Base-by-base conservation (phyloP, 2,329 filamentous ascomycete genomes). In the Trichoderma aggressivum region DNA sequence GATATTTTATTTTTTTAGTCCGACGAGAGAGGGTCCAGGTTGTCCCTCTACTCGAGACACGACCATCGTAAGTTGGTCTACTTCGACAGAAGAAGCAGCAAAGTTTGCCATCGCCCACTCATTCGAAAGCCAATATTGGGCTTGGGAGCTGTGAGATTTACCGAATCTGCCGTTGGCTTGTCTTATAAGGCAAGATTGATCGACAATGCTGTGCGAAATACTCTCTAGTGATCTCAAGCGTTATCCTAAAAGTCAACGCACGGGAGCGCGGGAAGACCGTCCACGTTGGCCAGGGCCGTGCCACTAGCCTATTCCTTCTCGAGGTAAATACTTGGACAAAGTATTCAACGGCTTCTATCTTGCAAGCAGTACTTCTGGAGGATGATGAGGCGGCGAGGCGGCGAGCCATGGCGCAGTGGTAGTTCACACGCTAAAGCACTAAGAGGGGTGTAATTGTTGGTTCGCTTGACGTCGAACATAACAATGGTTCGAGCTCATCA, bases 1-100 rank as follows among this genome's bases (percentile, higher is more conserved):
- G 32, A 62, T 63, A 1, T 11, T 2, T 50, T 21, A n/a, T 47
- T 58, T 50, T 53, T 56, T 30, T n/a, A 34, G 36, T 53, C 36
- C 32, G 24, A 43, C 18, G 47, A 34, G 24, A 56, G 28, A 56
- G 39, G 21, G 43, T 50, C 43, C 70, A 59, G 70, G 34, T 16
- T 67, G 18, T 26, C 65, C n/a, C 34, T 36, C 65, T 72, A 69
- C 39, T 72, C 73, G 70, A 74, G 73, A 75, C 74, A 72, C 72
- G 32, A 67, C 66, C 69, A 71, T 39, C 53, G 60, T 36, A 7
- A 12, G n/a, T 28, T 58, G 43, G 24, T 7, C 43, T 55, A n/a
- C n/a, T 32, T 16, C n/a, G 24, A 28, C 34, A 18, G 30, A 50
- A 26, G n/a, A 50, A 61, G 55, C 21, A 26, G 14, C 16, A 36